Percentiles rank a stretch among this genome's conserved stretches.
phyloP scores from a whole-genome alignment of 768 basidiomycete species.

The Hericium coralloides region DNA sequence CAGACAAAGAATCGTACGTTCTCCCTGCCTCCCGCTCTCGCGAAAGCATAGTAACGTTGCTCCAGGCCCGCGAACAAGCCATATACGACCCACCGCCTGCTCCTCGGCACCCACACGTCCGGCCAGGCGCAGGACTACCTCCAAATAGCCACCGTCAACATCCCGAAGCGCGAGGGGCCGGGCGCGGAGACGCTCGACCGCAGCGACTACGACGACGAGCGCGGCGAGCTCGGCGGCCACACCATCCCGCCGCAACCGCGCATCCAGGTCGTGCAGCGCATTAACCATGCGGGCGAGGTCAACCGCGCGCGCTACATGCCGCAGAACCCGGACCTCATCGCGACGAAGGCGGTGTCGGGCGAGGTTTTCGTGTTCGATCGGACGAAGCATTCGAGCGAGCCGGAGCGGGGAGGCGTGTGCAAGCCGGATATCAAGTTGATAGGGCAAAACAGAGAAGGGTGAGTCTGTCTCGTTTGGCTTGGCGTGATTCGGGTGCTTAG shows the following conservation, averaged over 20 bases:
- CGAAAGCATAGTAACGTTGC: background rate
- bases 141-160: constrained; percentile 89
- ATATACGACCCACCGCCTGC: constrained; percentile 90
- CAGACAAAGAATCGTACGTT: constrained; percentile 86
- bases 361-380: constrained; percentile 94
- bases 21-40: background rate
- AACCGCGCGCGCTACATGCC: constrained; percentile 99
- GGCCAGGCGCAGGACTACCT: constrained; percentile 91
- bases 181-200: constrained; percentile 73
- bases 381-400: constrained; percentile 93
- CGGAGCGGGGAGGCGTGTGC: constrained; percentile 74
- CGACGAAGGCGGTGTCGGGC: constrained; percentile 87
- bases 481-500: background rate
- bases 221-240: constrained; percentile 91
- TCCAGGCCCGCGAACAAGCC: constrained; percentile 78
- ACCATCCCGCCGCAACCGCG: constrained; percentile 77
- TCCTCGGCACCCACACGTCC: constrained; percentile 97
- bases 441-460: constrained; percentile 94
- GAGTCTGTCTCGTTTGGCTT: constrained; percentile 20
- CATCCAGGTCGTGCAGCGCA: constrained; percentile 85
- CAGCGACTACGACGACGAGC: constrained; percentile 81
- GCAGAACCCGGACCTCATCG: constrained; percentile 94
- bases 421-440: constrained; percentile 86
- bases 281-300: constrained; percentile 93
- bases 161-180: constrained; percentile 74